Evolutionary conservation across 23 red algal species (phyloP).

Genomic region (Cyanidiococcus yangmingshanensis): DNA sequence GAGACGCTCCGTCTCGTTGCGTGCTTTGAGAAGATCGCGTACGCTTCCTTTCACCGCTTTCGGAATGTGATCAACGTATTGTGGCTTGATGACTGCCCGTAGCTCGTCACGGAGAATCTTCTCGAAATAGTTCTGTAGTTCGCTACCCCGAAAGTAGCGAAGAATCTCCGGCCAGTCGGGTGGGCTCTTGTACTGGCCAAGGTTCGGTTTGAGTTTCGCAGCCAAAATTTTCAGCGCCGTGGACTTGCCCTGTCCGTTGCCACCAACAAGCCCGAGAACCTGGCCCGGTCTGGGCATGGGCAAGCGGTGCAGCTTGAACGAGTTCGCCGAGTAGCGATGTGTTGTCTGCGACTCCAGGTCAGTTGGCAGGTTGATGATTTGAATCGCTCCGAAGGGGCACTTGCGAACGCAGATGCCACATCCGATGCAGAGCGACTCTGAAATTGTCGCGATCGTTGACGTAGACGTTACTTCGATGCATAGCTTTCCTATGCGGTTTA

Average conservation of each 20-base stretch:
- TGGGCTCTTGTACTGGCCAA: slow-evolving; percentile 64
- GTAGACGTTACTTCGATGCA: slow-evolving; percentile 97
- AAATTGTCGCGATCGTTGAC: slow-evolving; percentile 69
- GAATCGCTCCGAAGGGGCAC: slow-evolving; percentile 97
- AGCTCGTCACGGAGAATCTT: slow-evolving; percentile 79
- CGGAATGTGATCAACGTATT: slow-evolving; percentile 95
- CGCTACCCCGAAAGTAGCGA: slow-evolving; percentile 79
- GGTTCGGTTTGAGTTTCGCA: slow-evolving; percentile 89
- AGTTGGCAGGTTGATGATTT: slow-evolving; percentile 98
- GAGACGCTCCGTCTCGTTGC: slow-evolving; percentile 37
- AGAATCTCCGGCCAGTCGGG: slow-evolving; percentile 99
- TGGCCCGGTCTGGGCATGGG: slow-evolving; percentile 78
- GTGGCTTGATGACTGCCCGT: slow-evolving; percentile 92
- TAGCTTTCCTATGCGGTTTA: slow-evolving; percentile 95
- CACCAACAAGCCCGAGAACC: slow-evolving; percentile 92
- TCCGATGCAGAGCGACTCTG: slow-evolving; percentile 87
- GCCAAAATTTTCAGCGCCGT: slow-evolving; percentile 83
- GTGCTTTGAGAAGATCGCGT: slow-evolving; percentile 30
- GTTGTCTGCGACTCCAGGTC: slow-evolving; percentile 92
- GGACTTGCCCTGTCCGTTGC: slow-evolving; percentile 93
- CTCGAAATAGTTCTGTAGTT: slow-evolving; percentile 97
- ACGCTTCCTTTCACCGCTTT: slow-evolving; percentile 75
- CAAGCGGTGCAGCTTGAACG: slow-evolving; percentile 94
- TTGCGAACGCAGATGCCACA: slow-evolving; percentile 99
- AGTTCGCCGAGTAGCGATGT: slow-evolving; percentile 86